Evolutionary conservation across 257 asterid species (phyloP), one percentile per base, ranked within the genome.

Genomic region (Datura wrightii): DNA sequence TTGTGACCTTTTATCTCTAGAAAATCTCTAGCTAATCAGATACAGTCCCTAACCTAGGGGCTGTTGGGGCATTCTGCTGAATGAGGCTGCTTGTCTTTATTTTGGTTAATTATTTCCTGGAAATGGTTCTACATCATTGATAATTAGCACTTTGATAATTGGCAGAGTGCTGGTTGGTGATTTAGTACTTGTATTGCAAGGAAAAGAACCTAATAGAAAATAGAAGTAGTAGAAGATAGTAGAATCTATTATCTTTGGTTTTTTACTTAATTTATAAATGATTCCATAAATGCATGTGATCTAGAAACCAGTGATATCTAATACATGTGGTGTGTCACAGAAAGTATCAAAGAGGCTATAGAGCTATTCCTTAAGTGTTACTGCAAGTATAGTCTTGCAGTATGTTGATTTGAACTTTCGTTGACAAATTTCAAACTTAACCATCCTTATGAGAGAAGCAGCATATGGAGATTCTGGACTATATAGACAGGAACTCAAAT

Each of bases 51-150:
- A 50, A 52, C 16, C 15, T 50, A 52, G 31, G 82, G 82, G 31
- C 82, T 78, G 81, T 31, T 78, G 52, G 15, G 63, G 63, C 42
- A 13, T 78, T 52, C 46, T 78, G 82, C 48, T 78, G 82, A 78
- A 78, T 8, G 48, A 50, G 63, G 82, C 82, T 78, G 62, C 82
- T 78, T 34, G 63, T 18, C 63, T 52, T 34, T 14, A 36, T 52
- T 78, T 78, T 52, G 82, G 62, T 52, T 78, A 78, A 78, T 15
- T 52, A 14, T 31, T 34, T 78, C 9, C 60, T 74, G 42, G 82
- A 78, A 74, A 36, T 31, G 52, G 82, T 78, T 78, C 48, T 31
- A 3, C 15, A 5, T 52, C 31, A 52, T 69, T 69, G 15, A 41
- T 69, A 9, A 69, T 69, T 69, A 69, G 79, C 31, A 24, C 31